These are phyloP conservation scores for Hanseniaspora vineae DNA, from an alignment of 805 yeast genomes.

Conservation along the genomic window DNA sequence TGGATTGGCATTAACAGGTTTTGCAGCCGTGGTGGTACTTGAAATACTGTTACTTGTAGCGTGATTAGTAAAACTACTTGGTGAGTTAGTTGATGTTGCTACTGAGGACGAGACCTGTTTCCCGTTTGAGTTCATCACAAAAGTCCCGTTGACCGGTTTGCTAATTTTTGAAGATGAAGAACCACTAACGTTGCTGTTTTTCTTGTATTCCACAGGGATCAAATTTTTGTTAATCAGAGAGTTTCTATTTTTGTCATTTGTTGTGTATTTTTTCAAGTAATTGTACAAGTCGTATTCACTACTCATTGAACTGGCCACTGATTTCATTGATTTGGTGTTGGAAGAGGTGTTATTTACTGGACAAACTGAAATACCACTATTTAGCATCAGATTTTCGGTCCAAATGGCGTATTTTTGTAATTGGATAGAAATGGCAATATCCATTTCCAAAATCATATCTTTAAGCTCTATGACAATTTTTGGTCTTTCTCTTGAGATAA, in stretches of 20 bases:
- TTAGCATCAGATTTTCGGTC: slow-evolving; percentile 70
- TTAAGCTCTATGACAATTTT: slow-evolving; percentile 56
- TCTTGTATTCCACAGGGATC: slow-evolving; percentile 56
- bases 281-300: slow-evolving; percentile 73
- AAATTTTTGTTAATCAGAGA: slow-evolving; percentile 29
- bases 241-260: slow-evolving; percentile 19
- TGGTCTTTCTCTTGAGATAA: slow-evolving; percentile 66
- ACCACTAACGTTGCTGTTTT: slow-evolving; percentile 26
- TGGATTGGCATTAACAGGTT: no score
- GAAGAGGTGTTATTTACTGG: slow-evolving; percentile 47
- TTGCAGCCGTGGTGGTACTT: no score
- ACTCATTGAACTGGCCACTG: slow-evolving; percentile 64
- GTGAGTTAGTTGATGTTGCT: not conserved
- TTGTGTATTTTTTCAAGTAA: slow-evolving; percentile 40
- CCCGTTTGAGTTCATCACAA: slow-evolving; percentile 22
- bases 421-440: slow-evolving; percentile 80
- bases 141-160: slow-evolving; percentile 21
- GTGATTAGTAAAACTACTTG: no score
- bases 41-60: no score
- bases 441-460: slow-evolving; percentile 72
- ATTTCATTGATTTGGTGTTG: slow-evolving; percentile 53
- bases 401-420: slow-evolving; percentile 80
- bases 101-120: slow-evolving; percentile 19
- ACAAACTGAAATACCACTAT: slow-evolving; percentile 69
- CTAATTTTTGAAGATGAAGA: slow-evolving; percentile 19